Percentiles rank a stretch among this genome's conserved stretches.
Conservation (phyloP, 1,139 yeast genomes). For the Arxiozyma slooffiae region DNA sequence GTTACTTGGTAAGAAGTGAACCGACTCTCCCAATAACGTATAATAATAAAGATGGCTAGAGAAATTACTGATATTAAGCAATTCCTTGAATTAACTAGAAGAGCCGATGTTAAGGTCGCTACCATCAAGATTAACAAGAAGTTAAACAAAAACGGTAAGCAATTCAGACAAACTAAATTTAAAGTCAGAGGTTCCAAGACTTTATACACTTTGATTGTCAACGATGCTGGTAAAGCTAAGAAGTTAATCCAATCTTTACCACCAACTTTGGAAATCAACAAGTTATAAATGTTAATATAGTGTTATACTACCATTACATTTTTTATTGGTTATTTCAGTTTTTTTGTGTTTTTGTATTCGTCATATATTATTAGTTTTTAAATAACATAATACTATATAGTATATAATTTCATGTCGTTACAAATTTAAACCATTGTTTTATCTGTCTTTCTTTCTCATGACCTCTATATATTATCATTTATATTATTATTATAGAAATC, state of each 20-base stretch:
- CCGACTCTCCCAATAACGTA: slow-evolving; percentile 3
- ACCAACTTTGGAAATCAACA: slow-evolving; percentile 78
- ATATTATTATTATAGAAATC: too few relatives aligned
- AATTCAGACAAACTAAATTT: slow-evolving; percentile 92
- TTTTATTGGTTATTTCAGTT: neutral
- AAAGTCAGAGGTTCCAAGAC: slow-evolving; percentile 94
- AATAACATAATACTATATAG: neutral
- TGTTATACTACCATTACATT: neutral
- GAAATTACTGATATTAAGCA: slow-evolving; percentile 96
- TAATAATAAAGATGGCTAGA: slow-evolving; percentile 32
- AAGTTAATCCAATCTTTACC: slow-evolving; percentile 97
- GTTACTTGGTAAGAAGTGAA: neutral
- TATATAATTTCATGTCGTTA: slow-evolving; percentile 1
- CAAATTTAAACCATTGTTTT: neutral
- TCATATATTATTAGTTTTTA: neutral
- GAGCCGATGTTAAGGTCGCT: slow-evolving; percentile 91
- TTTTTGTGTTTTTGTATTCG: neutral
- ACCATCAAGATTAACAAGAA: slow-evolving; percentile 86
- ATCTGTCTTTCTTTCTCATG: neutral
- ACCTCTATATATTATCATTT: too few relatives aligned
- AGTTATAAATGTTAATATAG: slow-evolving; percentile 38
- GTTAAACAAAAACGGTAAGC: slow-evolving; percentile 75
- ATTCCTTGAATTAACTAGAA: slow-evolving; percentile 95
- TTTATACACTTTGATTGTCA: slow-evolving; percentile 92
- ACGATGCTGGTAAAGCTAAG: slow-evolving; percentile 96